Evolutionary conservation across 2,329 filamentous ascomycete species (phyloP), one percentile per base, ranked within the genome.

Genomic region (Ascocoryne sarcoides): DNA sequence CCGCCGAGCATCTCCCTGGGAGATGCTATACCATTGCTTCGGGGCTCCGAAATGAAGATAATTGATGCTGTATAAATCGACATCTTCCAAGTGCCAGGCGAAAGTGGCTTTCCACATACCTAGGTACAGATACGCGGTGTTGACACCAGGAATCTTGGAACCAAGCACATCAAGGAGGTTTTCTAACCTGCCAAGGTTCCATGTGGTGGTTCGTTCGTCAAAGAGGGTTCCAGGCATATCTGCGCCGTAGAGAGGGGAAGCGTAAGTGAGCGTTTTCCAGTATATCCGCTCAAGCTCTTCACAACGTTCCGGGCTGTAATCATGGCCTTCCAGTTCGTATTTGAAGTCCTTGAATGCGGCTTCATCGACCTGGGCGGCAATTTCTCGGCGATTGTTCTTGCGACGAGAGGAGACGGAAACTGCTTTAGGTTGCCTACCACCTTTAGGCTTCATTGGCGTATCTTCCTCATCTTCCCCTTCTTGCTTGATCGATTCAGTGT

Each of bases 91-190:
- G 73, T 98, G 92, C 92, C 92, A 98, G 7, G 92, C 92, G 61
- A 98, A 98, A 0, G 92, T 96, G 10, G 92, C 90, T 63, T 96
- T 96, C 92, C 92, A 98, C 92, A 98, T 98, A 32, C 92, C 92
- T 44, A 98, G 72, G 59, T 98, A 98, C 2, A 98, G 75, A 58
- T 98, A 98, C 2, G 92, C 90, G 2, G 90, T 98, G 58, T 98
- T 98, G 58, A 98, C 93, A 51, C 92, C 92, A 3, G 92, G 93
- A 7, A 98, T 87, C 54, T 95, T 95, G 41, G 88, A 90, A 5
- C 92, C 92, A 2, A 98, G 71, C 3, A 95, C 86, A 62, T 98
- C 92, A 29, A 98, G 73, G 41, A 98, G 66, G 53, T 96, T 98
- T 10, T 87, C 86, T 20, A 98, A 72, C 59, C 94, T 93, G 54